Evolutionary conservation across 306 rosid species (phyloP), one percentile per base, ranked within the genome.

Genomic region (Casuarina cunninghamiana): DNA sequence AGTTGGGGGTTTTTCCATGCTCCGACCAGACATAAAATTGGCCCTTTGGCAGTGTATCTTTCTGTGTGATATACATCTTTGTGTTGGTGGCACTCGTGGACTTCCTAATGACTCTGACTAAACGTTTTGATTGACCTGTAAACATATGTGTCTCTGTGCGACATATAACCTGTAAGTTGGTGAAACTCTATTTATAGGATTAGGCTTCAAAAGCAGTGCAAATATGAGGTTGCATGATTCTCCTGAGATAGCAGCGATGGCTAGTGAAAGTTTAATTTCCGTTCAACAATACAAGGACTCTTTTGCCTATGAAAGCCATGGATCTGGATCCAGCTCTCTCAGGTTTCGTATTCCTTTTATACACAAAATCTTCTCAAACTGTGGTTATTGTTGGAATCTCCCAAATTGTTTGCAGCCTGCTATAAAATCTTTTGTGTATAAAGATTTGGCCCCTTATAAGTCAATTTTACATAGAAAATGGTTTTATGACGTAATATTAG

Each of bases 111-210:
- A 13, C 5, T 53, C 2, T 53, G 19, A 53, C n/a, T 53, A 3
- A 4, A 53, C 17, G 17, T 53, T 53, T 53, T 19, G 17, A 53
- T 53, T 53, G n/a, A 53, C 17, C 15, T 51, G 16, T 51, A 15
- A 8, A 35, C 19, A 9, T 55, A 8, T 9, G 5, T 55, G 62
- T 55, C 17, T 2, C 32, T 55, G 37, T 55, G 62, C 2, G 32
- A 12, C 2, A 53, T 15, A 3, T 26, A 26, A 26, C 32, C 32
- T 26, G 0, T 26, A 26, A 74, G 19, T 62, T 69, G 75, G 67
- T 41, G 54, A 65, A 75, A 81, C 35, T 65, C 79, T 77, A 50
- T 69, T 51, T 58, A 60, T 79, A 87, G 90, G 87, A 77, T 72
- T 87, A 45, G 82, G 65, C 55, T 80, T 85, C 76, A 81, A 71